Conservation (phyloP, 1,284 basidiomycete species). For the Fistulinella cinereoalba region DNA sequence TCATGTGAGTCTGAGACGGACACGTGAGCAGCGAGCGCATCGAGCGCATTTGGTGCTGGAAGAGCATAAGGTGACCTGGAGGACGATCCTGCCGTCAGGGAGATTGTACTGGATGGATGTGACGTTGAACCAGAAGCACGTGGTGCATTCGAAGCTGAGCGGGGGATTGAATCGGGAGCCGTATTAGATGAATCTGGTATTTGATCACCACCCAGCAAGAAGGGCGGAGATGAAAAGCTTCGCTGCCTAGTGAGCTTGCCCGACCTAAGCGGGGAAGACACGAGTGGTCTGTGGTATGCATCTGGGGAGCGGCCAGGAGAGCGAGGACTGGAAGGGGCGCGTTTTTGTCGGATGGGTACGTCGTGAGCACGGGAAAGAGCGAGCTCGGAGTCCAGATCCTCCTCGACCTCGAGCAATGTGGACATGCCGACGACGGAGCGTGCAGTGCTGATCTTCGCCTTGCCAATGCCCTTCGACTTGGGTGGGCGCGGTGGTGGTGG, state of each 20-base stretch:
- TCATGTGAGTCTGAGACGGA: conserved; percentile 29
- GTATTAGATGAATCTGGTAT: conserved; percentile 1
- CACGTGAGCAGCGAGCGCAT: conserved; percentile 33
- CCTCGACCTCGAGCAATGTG: conserved; percentile 56
- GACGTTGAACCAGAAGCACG: conserved; percentile 13
- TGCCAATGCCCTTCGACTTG: conserved; percentile 27
- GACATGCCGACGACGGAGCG: conserved; percentile 54
- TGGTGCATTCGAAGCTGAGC: conserved; percentile 7
- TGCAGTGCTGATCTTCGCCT: conserved; percentile 34
- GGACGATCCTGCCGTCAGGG: conserved; percentile 17
- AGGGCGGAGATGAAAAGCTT: conserved; percentile 29
- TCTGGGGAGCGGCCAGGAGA: conserved; percentile 5
- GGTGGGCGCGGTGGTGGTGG: conserved; percentile 12
- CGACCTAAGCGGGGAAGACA: conserved; percentile 25
- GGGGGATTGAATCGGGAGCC: conserved; percentile 1
- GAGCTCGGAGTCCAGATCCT: conserved; percentile 36
- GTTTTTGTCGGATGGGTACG: conserved; percentile 12
- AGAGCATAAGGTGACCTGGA: conserved; percentile 33
- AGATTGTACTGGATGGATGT: conserved; percentile 14
- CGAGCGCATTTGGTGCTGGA: conserved; percentile 31
- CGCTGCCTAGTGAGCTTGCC: conserved; percentile 29
- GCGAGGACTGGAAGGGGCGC: conserved; percentile 11
- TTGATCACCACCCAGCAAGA: conserved; percentile 7
- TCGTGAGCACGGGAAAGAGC: conserved; percentile 5
- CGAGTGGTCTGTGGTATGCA: conserved; percentile 21